Evolutionary conservation across 2,329 filamentous ascomycete genomes (phyloP).

Genomic region (Penicillium rolfsii): DNA sequence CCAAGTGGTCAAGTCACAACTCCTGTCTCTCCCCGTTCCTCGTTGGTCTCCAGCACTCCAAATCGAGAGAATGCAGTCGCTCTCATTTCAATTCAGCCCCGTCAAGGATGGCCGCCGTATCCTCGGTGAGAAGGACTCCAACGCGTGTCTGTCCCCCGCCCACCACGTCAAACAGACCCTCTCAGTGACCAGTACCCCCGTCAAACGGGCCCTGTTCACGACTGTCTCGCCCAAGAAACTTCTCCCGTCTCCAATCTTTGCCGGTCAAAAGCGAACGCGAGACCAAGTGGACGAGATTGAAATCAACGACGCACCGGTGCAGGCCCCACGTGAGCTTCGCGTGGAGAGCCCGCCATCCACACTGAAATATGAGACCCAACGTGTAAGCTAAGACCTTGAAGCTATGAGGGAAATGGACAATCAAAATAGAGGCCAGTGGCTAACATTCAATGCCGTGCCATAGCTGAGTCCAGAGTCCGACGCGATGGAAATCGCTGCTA

Average conservation of each 20-base stretch:
- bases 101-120: constrained; percentile 44
- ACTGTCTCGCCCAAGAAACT: constrained; percentile 34
- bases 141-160: constrained; percentile 45
- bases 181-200: constrained; percentile 29
- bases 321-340: constrained; percentile 23
- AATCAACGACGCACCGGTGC: constrained; percentile 26
- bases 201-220: constrained; percentile 34
- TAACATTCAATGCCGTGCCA: constrained; percentile 11
- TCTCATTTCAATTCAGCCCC: constrained; percentile 35
- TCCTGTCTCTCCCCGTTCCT: background rate
- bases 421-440: constrained; percentile 5
- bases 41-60: constrained; percentile 4
- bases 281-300: constrained; percentile 41
- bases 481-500: constrained; percentile 24
- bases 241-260: constrained; percentile 39
- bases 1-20: constrained; percentile 2
- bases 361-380: constrained; percentile 19
- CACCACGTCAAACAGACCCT: constrained; percentile 27
- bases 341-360: constrained; percentile 23
- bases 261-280: constrained; percentile 47
- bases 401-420: background rate
- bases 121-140: constrained; percentile 47
- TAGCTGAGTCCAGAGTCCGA: constrained; percentile 24
- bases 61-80: constrained; percentile 26
- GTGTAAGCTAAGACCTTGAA: constrained; percentile 22